Percentiles rank a stretch among this genome's conserved stretches.
phyloP scores from a whole-genome alignment of 1,284 basidiomycete genomes.

The Ceratorhiza oryzae-sativae region DNA sequence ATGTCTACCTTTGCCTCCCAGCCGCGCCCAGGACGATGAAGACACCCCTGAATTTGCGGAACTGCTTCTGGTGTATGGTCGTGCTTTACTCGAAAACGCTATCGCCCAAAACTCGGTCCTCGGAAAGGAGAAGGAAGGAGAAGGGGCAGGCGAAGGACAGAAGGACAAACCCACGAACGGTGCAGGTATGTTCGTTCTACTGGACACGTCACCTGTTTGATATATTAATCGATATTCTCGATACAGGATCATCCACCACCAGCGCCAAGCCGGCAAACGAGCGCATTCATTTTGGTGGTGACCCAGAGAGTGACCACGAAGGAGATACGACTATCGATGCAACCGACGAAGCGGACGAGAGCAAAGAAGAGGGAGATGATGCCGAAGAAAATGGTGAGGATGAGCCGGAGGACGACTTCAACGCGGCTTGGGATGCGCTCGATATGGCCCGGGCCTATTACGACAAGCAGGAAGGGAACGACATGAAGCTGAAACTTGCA shows the following conservation, averaged over 20 bases:
- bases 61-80: conserved; percentile 84
- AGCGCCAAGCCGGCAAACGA: conserved; percentile 12
- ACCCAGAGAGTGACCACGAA: conserved; percentile 64
- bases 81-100: conserved; percentile 86
- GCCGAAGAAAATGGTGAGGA: conserved; percentile 43
- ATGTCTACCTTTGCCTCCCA: no score
- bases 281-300: conserved; percentile 69
- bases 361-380: conserved; percentile 55
- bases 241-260: conserved; percentile 24
- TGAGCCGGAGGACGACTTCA: conserved; percentile 88
- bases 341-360: conserved; percentile 59
- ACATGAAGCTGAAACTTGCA: conserved; percentile 74
- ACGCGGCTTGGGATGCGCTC: conserved; percentile 91
- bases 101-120: conserved; percentile 81
- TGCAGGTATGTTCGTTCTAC: neutral
- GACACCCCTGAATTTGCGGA: conserved; percentile 80
- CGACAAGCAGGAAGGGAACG: conserved; percentile 66
- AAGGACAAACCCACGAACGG: neutral
- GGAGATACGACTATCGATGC: conserved; percentile 64
- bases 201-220: conserved; percentile 18
- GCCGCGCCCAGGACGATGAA: conserved; percentile 75
- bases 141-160: conserved; percentile 46
- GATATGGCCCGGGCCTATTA: conserved; percentile 87
- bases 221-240: neutral
- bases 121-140: conserved; percentile 70